A percentile compares a stretch with the other conserved stretches of the same genome.
phyloP scores from a whole-genome alignment of 306 rosid species.

The Vachellia collinsii region DNA sequence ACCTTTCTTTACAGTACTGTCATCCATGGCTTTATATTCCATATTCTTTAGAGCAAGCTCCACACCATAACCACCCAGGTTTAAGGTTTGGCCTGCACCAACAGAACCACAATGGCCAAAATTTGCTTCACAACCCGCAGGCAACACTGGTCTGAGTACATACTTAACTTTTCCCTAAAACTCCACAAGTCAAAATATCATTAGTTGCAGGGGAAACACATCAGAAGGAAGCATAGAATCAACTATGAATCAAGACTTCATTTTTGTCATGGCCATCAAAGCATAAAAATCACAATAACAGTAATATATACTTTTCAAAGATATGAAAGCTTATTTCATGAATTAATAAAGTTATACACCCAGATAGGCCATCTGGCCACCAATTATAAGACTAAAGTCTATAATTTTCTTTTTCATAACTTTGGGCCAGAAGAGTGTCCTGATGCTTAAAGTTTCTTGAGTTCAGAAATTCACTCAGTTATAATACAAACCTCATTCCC shows the following conservation, averaged over 20 bases:
- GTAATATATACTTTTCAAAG: neutral
- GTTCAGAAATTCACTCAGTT: neutral
- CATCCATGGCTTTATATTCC: constrained; percentile 99
- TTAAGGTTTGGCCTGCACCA: constrained; percentile 75
- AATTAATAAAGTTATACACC: neutral
- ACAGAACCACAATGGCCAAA: constrained; percentile 74
- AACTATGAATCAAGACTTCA: too few species aligned
- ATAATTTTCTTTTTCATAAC: too few species aligned
- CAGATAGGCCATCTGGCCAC: neutral
- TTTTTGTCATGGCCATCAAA: too few species aligned
- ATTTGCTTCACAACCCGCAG: constrained; percentile 77
- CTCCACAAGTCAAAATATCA: constrained; percentile 36
- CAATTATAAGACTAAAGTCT: neutral
- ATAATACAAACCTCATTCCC: neutral
- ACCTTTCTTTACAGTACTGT: constrained; percentile 88
- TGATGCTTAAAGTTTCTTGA: neutral
- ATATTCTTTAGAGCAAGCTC: constrained; percentile 97
- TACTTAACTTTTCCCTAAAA: constrained; percentile 86
- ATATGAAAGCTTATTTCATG: constrained; percentile 1
- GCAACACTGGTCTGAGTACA: constrained; percentile 75
- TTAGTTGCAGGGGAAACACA: constrained; percentile 23
- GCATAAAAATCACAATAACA: neutral
- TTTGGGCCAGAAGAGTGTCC: neutral
- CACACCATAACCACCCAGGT: constrained; percentile 98
- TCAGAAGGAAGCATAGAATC: neutral